Evolutionary conservation across 768 basidiomycete genomes (phyloP).

Genomic region (Pulveroboletus sp.): DNA sequence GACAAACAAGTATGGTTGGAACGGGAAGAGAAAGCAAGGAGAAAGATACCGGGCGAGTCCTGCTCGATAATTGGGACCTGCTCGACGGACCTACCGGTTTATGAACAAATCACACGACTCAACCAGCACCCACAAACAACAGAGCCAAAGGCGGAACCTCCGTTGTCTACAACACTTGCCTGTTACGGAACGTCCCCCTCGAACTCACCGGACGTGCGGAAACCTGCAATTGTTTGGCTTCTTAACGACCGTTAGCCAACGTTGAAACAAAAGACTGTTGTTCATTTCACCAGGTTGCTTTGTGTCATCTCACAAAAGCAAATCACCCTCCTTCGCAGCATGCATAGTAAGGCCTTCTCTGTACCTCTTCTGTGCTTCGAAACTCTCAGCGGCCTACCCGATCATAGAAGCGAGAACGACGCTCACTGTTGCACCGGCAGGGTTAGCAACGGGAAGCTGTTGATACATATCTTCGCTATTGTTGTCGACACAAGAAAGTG

Average conservation of each 20-base stretch:
- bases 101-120: slow-evolving; percentile 24
- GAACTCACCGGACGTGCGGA: too few relatives aligned
- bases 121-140: slow-evolving; percentile 19
- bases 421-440: too few relatives aligned
- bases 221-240: too few relatives aligned
- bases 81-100: slow-evolving; percentile 5
- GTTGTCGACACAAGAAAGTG: neutral
- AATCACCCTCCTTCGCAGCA: too few relatives aligned
- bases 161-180: slow-evolving; percentile 26
- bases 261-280: neutral
- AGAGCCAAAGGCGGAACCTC: slow-evolving; percentile 5
- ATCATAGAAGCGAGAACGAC: neutral
- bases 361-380: neutral
- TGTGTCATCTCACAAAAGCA: neutral
- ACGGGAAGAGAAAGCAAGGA: neutral
- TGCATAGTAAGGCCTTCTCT: too few relatives aligned
- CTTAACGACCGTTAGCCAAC: neutral
- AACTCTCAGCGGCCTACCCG: too few relatives aligned
- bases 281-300: neutral
- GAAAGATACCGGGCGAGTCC: slow-evolving; percentile 11
- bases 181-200: slow-evolving; percentile 8
- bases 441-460: too few relatives aligned
- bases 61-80: slow-evolving; percentile 13
- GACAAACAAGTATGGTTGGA: neutral
- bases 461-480: too few relatives aligned